These are phyloP conservation scores for Trichosporon inkin DNA, from an alignment of 1,284 basidiomycete genomes.

Conservation along the genomic window DNA sequence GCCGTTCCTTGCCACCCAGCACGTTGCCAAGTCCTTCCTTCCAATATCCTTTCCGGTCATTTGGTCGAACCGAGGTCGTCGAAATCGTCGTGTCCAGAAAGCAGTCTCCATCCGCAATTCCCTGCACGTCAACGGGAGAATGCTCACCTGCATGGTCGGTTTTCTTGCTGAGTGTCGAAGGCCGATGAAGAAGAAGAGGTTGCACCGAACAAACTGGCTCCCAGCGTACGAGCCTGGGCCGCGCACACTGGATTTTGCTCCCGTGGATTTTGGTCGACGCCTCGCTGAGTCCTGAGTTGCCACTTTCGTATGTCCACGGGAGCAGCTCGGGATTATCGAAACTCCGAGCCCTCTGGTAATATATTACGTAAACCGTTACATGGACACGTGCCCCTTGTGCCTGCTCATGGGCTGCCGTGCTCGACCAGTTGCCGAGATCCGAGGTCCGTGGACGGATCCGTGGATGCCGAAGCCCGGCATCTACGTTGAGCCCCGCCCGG, in stretches of 20 bases:
- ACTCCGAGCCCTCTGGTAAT: too few species aligned
- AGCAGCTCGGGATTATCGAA: too few species aligned
- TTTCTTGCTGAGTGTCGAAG: conserved; percentile 10
- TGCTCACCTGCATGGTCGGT: conserved; percentile 9
- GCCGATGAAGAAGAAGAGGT: conserved; percentile 9
- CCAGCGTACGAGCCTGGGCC: conserved; percentile 1
- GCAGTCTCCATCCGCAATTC: background rate
- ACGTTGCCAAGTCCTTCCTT: background rate
- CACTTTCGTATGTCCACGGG: background rate
- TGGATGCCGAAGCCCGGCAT: conserved; percentile 6
- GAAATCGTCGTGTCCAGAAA: background rate
- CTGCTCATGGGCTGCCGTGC: background rate
- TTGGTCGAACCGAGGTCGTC: background rate
- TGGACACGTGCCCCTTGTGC: too few species aligned
- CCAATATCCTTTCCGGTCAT: background rate
- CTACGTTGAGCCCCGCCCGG: background rate
- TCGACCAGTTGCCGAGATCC: conserved; percentile 4
- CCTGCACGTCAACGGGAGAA: background rate
- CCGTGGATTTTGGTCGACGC: too few species aligned
- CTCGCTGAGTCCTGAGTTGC: background rate
- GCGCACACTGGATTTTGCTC: background rate
- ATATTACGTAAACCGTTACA: too few species aligned
- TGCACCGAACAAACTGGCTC: background rate
- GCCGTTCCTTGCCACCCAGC: background rate
- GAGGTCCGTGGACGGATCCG: conserved; percentile 1